phyloP scores from a whole-genome alignment of 1,284 basidiomycete species.

The Pulveroboletus sp. region DNA sequence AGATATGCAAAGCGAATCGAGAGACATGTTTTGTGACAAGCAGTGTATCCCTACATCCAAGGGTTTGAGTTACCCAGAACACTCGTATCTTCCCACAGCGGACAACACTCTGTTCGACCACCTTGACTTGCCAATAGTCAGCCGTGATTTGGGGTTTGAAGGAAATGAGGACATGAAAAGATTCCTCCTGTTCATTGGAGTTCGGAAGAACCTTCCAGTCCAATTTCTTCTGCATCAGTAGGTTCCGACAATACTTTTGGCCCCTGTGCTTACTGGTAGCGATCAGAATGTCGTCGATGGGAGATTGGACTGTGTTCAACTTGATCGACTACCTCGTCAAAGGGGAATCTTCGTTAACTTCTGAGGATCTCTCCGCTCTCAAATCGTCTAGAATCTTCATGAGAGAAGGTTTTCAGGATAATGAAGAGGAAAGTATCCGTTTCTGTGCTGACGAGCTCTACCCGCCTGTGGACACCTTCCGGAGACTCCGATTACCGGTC shows the following conservation, averaged over 20 bases:
- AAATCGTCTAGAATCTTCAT: background rate
- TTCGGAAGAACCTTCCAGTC: background rate
- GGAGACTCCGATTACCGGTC: background rate
- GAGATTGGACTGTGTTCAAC: background rate
- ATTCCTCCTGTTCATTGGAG: background rate
- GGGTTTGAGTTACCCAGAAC: background rate
- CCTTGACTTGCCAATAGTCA: background rate
- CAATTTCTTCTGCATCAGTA: background rate
- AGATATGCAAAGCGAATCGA: background rate
- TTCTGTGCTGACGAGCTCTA: background rate
- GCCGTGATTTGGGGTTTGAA: too few species aligned
- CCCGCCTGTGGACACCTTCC: background rate
- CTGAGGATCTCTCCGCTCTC: background rate
- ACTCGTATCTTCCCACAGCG: background rate
- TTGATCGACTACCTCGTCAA: background rate
- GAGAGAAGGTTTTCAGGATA: background rate
- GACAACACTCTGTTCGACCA: background rate
- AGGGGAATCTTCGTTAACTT: background rate
- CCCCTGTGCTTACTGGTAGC: background rate
- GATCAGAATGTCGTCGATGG: background rate
- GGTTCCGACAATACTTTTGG: background rate
- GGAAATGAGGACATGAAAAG: background rate
- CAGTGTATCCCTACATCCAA: constrained; percentile 6
- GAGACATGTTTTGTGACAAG: background rate
- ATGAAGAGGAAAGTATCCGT: background rate